Evolutionary conservation across 2,329 filamentous ascomycete species (phyloP), one percentile per base, ranked within the genome.

Genomic region (Fusarium bulbicola): DNA sequence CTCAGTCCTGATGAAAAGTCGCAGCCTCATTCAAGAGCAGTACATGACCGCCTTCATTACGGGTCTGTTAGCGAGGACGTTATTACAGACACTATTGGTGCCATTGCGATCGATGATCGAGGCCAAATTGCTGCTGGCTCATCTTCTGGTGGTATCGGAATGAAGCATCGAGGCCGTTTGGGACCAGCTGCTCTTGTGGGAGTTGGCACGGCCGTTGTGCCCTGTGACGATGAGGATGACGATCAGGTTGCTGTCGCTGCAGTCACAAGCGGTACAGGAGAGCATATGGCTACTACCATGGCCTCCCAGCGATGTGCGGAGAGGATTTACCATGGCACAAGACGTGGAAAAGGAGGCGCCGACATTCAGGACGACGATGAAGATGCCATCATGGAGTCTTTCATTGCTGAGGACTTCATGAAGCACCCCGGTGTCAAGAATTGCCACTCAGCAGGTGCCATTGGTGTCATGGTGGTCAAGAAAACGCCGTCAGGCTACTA

Each of bases 201-300:
- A 13, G 90, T 98, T 59, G 96, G 96, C 63, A 95, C 95, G 26
- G 93, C 94, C 40, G 92, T 99, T 34, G 89, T 98, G n/a, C 95
- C 95, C 4, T 85, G 87, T 32, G 90, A 95, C 70, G 85, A 89
- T 5, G 87, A 89, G 36, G 95, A 98, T 78, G 85, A 89, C 12
- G 90, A 93, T 6, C 85, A 87, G 50, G 87, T 90, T 13, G 90
- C 88, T 50, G 94, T 97, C 34, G 95, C 94, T 36, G 91, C 92
- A 32, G 94, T 98, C 28, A 97, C 95, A 43, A 97, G 94, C 79
- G 96, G 96, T 34, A 99, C 96, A 6, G 96, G 96, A 53, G 96
- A 99, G 83, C 96, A 99, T 80, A 99, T 99, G 93, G 93, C 95
- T 40, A 98, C 95, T 1, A 97, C 95, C 1, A 92, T 97, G 88